A percentile compares a stretch with the other conserved stretches of the same genome.
phyloP scores from a whole-genome alignment of 2,329 filamentous ascomycete species.

The Talaromyces sp. region DNA sequence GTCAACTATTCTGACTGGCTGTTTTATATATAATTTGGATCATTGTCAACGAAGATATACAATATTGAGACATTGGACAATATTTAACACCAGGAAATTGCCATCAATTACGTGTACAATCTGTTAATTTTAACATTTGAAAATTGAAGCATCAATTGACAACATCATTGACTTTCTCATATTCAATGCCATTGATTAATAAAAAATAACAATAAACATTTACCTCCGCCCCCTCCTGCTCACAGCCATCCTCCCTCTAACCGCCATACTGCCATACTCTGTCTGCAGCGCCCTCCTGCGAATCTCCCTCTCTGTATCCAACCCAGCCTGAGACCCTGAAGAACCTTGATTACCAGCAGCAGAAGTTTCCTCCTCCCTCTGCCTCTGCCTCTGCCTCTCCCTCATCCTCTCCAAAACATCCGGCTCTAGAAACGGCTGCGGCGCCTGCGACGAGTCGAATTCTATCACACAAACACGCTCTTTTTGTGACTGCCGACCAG shows the following conservation, averaged over 20 bases:
- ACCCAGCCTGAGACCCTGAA: neutral
- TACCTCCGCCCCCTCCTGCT: neutral
- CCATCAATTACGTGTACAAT: no score
- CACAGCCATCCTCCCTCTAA: constrained; percentile 19
- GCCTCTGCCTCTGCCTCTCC: constrained; percentile 7
- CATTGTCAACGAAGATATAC: no score
- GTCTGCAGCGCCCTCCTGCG: constrained; percentile 19
- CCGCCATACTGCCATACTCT: constrained; percentile 30
- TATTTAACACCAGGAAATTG: no score
- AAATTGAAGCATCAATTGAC: no score
- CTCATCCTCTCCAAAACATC: constrained; percentile 25
- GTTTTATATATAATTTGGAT: no score
- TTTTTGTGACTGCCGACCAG: constrained; percentile 19
- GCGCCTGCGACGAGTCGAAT: constrained; percentile 25
- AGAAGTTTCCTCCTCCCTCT: neutral
- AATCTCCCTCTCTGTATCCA: constrained; percentile 5
- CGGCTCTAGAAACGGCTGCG: constrained; percentile 37
- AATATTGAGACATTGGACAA: no score
- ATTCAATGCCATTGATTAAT: neutral
- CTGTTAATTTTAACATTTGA: no score
- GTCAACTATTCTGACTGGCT: no score
- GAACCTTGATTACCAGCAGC: neutral
- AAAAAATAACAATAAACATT: neutral
- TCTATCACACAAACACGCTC: constrained; percentile 19
- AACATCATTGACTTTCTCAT: neutral